Evolutionary conservation across 2,329 filamentous ascomycete genomes (phyloP).

Genomic region (Pseudogymnoascus sp.): DNA sequence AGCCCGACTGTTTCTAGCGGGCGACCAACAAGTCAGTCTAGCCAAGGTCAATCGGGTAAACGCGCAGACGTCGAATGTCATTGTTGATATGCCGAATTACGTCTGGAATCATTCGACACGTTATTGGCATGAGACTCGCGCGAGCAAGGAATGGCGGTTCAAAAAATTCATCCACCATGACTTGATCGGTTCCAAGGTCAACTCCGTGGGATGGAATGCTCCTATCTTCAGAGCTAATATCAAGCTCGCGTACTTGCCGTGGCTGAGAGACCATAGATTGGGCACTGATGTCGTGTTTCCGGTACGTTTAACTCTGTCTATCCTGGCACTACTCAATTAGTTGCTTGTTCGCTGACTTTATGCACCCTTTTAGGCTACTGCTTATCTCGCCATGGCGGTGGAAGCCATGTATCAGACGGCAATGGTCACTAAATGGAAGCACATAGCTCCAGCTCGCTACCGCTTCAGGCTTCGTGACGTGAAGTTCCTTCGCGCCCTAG

Average conservation of each 20-base stretch:
- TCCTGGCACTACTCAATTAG: not conserved
- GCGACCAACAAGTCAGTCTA: constrained; percentile 10
- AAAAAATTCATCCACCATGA: constrained; percentile 40
- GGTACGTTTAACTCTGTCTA: not conserved
- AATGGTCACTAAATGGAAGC: not conserved
- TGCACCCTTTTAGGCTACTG: constrained; percentile 10
- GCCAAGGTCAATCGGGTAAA: not conserved
- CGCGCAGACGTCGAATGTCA: not conserved
- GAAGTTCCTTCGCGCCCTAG: constrained; percentile 17
- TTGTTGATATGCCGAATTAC: constrained; percentile 44
- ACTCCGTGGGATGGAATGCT: constrained; percentile 16
- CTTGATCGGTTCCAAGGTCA: constrained; percentile 38
- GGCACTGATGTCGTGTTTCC: too few species aligned
- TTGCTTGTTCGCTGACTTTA: not conserved
- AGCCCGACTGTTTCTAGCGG: constrained; percentile 12
- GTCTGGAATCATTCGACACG: constrained; percentile 46
- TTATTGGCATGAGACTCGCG: constrained; percentile 48
- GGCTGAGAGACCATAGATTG: constrained; percentile 43
- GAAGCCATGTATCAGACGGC: constrained; percentile 17
- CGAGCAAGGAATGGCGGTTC: constrained; percentile 39
- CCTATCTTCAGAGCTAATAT: constrained; percentile 26
- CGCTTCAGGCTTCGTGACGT: constrained; percentile 16
- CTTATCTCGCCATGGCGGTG: constrained; percentile 18
- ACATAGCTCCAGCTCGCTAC: constrained; percentile 7
- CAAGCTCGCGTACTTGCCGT: constrained; percentile 37